Percentiles rank a stretch among this genome's conserved stretches.
phyloP scores from a whole-genome alignment of 2,329 filamentous ascomycete species.

The Fusarium penzigii region DNA sequence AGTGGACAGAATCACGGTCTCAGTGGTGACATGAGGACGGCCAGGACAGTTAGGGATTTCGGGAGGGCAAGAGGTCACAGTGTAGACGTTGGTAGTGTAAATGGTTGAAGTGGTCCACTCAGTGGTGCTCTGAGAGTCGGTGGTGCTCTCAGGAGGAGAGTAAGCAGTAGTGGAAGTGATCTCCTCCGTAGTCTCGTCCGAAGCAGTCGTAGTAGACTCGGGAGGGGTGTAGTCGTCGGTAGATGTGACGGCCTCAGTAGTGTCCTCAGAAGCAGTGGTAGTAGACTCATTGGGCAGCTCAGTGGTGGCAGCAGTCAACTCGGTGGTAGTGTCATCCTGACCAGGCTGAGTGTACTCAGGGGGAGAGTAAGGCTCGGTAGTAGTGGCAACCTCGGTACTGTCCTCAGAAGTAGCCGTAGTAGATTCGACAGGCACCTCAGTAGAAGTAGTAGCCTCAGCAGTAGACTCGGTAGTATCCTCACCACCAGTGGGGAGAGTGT shows the following conservation, averaged over 20 bases:
- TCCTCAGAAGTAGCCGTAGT: too few species aligned
- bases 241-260: neutral
- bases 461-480: too few species aligned
- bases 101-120: neutral
- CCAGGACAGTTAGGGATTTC: neutral
- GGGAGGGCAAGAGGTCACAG: neutral
- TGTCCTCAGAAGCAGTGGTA: neutral
- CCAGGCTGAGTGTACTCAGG: neutral
- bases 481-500: too few species aligned
- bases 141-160: too few species aligned
- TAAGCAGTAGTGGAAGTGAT: neutral
- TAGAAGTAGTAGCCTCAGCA: too few species aligned
- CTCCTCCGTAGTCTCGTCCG: neutral
- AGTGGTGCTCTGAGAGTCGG: too few species aligned
- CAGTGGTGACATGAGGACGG: constrained; percentile 7
- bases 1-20: constrained; percentile 22
- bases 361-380: too few species aligned
- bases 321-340: constrained; percentile 1
- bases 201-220: neutral
- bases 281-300: neutral
- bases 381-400: too few species aligned
- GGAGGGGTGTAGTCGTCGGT: constrained; percentile 3
- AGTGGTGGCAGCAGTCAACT: neutral
- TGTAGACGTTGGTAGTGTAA: constrained; percentile 4
- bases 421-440: too few species aligned